Evolutionary conservation across 805 yeast species (phyloP).

Genomic region (Maudiozyma serrabonitensis): DNA sequence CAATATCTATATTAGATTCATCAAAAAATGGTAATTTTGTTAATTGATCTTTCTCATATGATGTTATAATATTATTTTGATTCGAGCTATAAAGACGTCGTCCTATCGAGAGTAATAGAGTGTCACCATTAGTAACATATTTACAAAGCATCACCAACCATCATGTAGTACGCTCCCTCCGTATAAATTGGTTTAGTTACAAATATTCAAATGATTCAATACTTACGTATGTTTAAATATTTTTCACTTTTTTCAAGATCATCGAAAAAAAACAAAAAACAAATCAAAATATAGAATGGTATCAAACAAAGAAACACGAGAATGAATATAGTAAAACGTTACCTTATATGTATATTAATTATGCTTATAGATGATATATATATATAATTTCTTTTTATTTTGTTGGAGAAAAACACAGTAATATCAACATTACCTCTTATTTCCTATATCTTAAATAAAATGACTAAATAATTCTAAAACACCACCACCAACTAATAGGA

Average conservation of each 20-base stretch:
- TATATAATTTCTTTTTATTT: background rate
- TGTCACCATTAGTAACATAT: too few relatives aligned
- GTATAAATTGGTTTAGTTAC: too few relatives aligned
- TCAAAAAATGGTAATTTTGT: constrained; percentile 1
- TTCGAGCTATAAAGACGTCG: background rate
- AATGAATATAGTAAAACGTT: too few relatives aligned
- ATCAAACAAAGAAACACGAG: background rate
- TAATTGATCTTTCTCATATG: constrained; percentile 27
- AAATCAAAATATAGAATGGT: background rate
- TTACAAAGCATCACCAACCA: too few relatives aligned
- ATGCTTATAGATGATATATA: too few relatives aligned
- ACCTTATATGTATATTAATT: too few relatives aligned
- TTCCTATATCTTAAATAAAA: constrained; percentile 32
- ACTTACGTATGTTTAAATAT: too few relatives aligned
- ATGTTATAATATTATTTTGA: constrained; percentile 34
- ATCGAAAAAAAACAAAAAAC: too few relatives aligned
- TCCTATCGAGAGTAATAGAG: too few relatives aligned
- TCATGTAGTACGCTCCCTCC: too few relatives aligned
- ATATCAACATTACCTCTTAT: background rate
- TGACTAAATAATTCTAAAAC: constrained; percentile 54
- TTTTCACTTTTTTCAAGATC: background rate
- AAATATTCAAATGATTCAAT: too few relatives aligned
- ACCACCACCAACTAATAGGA: constrained; percentile 77
- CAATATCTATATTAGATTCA: background rate
- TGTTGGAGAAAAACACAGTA: background rate